Evolutionary conservation across 1,284 basidiomycete species (phyloP), one percentile per base, ranked within the genome.

Genomic region (Blastosporella zonata): DNA sequence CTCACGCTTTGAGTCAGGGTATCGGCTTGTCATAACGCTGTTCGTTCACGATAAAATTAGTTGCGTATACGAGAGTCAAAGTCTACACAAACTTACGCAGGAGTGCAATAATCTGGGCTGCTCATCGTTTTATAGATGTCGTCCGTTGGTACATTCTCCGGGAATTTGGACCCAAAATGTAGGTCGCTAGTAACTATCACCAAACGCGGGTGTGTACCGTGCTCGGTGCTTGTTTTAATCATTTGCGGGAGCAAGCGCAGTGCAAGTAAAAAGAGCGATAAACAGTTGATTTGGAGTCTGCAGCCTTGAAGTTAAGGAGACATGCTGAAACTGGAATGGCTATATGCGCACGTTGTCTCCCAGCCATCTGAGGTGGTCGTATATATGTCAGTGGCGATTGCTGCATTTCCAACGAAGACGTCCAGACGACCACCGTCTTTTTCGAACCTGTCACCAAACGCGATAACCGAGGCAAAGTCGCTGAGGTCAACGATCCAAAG

Each of bases 371-470:
- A 46, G 0, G 69, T 71, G 0, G 52, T 10, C 7, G 56, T 46
- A 41, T 67, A 68, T 10, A 45, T 43, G 7, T 2, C 1, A 0
- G 31, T 27, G 2, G 29, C 28, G 0, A 67, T 43, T 0, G 52
- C 70, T 13, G 69, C 70, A 37, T 72, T 72, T 46, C 60, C 57
- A 6, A 74, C 61, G 0, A 74, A 57, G 6, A 69, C 64, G 47
- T 74, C 71, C n/a, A 75, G 54, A 6, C 66, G 55, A 5, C 60
- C 65, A 5, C 60, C 64, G 15, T 70, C 68, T 20, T 61, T 54
- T 13, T 67, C 60, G 35, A 67, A 67, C 25, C 60, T 60, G 35
- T 67, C 62, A 1, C 55, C 69, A 46, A 73, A 73, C 0, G 56
- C 58, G 1, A 39, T 63, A 25, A 74, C 66, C 6, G 70, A 70